Percentiles rank a stretch among this genome's conserved stretches.
These are phyloP conservation scores for Parietaria judaica DNA, from an alignment of 306 rosid genomes.

Conservation along the genomic window DNA sequence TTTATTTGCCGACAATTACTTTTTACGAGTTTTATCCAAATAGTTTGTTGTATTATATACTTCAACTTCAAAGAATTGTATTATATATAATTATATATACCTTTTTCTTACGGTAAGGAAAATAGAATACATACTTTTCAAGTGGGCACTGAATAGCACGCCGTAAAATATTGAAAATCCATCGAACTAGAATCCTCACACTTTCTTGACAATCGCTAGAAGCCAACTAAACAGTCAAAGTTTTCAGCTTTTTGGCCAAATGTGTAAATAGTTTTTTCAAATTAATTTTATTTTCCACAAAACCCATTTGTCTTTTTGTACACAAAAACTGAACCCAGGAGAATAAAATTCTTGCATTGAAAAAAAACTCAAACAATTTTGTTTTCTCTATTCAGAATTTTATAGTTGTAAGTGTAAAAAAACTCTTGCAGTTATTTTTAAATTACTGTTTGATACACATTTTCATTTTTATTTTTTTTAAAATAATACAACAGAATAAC, in stretches of 20 bases:
- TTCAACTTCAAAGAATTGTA: no score
- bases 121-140: conserved; percentile 4
- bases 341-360: no score
- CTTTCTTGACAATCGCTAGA: conserved; percentile 13
- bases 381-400: no score
- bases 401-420: no score
- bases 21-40: neutral
- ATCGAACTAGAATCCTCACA: conserved; percentile 12
- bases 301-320: neutral
- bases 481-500: no score
- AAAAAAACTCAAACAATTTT: no score
- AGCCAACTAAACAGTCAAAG: conserved; percentile 27
- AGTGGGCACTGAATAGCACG: conserved; percentile 1
- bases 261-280: neutral
- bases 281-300: neutral
- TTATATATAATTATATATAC: neutral
- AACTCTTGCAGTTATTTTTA: no score
- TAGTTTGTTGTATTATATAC: neutral
- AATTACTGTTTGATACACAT: no score
- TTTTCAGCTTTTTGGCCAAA: conserved; percentile 17
- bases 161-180: conserved; percentile 2
- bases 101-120: conserved; percentile 2
- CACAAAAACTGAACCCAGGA: neutral
- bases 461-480: no score
- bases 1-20: conserved; percentile 21